A percentile compares a stretch with the other conserved stretches of the same genome.
phyloP scores from a whole-genome alignment of 2,329 filamentous ascomycete genomes.

The Lasiodiplodia sp. region DNA sequence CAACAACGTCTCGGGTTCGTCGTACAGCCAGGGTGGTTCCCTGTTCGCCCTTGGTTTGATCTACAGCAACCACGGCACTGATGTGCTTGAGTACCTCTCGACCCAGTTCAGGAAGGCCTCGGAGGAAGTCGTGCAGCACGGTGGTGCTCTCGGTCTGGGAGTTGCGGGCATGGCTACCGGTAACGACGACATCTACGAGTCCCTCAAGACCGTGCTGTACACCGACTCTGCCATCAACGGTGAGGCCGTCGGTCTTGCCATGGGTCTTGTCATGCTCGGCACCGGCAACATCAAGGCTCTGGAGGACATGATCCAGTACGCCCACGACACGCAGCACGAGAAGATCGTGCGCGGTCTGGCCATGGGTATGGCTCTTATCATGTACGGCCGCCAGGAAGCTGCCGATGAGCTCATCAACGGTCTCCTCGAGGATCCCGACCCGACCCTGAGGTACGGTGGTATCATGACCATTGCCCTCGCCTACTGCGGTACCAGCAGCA shows the following conservation, averaged over 20 bases:
- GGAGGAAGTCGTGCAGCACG: constrained; percentile 95
- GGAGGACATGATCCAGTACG: constrained; percentile 97
- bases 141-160: constrained; percentile 91
- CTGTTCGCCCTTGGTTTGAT: constrained; percentile 95
- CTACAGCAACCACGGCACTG: constrained; percentile 95
- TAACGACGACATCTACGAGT: constrained; percentile 87
- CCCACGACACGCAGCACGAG: constrained; percentile 97
- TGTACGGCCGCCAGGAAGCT: constrained; percentile 94
- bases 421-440: constrained; percentile 90
- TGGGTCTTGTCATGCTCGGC: constrained; percentile 98
- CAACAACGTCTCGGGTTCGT: constrained; percentile 78
- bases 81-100: constrained; percentile 82
- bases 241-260: constrained; percentile 92
- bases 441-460: constrained; percentile 92
- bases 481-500: constrained; percentile 96
- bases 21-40: constrained; percentile 95
- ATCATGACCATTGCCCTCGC: constrained; percentile 98
- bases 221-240: constrained; percentile 95
- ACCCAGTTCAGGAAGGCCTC: constrained; percentile 76
- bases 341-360: constrained; percentile 97
- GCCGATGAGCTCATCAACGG: constrained; percentile 95
- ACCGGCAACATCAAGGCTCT: constrained; percentile 94
- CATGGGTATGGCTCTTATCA: constrained; percentile 96
- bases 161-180: constrained; percentile 98
- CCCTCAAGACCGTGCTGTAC: constrained; percentile 86